Base-by-base conservation (phyloP, 2,329 filamentous ascomycete species). In the Allantophomopsis cytisporea region DNA sequence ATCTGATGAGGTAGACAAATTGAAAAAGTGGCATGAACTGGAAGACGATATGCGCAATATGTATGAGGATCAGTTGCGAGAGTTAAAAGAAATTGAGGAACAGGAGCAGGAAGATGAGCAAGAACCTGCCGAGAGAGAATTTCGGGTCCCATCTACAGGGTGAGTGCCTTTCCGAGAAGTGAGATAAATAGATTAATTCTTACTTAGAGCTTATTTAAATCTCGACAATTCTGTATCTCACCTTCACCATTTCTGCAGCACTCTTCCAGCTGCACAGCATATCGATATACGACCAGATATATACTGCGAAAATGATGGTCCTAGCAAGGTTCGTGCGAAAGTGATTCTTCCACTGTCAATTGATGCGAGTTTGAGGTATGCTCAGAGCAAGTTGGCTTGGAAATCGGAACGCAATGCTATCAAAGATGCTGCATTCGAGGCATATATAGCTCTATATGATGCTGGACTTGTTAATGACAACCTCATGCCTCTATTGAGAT, bases 391-490 rank as follows among this genome's bases (percentile, higher is more conserved):
- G 20, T 45, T 54, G 30, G 45, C 55, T n/a, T 95, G 87, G 87
- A 57, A 48, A 10, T 83, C 77, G 0, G 80, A 91, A 50, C 72
- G 67, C 41, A 76, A 75, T 47, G 86, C 87, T 0, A 76, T 67
- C 47, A 85, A 82, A 52, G 89, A 95, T 56, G 85, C 81, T 1
- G 82, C 85, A 0, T 91, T 94, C 44, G 73, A 84, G 51, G 83
- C 87, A 1, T 94, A 88, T 52, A 60, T 73, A 16, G 66, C 65
- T 5, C 64, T 96, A 0, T 77, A 89, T 52, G 49, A 71, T 7
- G 79, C 72, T 18, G 80, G 81, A 0, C 62, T 95, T 5, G 59
- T 96, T 1, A 87, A 84, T 44, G 73, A 93, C 12, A 69, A 94
- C 49, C 60, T 95, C 0, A 64, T 94, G 32, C 89, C 89, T 4